Evolutionary conservation across 2,329 filamentous ascomycete genomes (phyloP).

Genomic region (Cercospora beticola): DNA sequence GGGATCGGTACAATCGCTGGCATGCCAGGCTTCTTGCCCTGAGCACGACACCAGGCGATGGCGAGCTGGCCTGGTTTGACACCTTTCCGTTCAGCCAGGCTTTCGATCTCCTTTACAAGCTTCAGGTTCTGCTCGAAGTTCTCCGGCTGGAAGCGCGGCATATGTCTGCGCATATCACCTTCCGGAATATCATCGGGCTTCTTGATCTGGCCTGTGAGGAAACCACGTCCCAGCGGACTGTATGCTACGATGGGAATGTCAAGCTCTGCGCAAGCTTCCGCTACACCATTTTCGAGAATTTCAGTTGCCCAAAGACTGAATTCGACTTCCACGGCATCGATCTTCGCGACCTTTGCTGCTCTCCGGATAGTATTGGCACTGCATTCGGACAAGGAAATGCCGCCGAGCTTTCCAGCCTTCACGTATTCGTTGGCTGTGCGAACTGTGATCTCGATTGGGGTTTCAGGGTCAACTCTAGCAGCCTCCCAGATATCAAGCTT

Average conservation of each 20-base stretch:
- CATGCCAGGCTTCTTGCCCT: slow-evolving; percentile 45
- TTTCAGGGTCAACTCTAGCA: slow-evolving; percentile 46
- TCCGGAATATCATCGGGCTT: slow-evolving; percentile 56
- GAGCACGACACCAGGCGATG: slow-evolving; percentile 50
- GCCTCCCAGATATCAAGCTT: slow-evolving; percentile 51
- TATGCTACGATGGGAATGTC: slow-evolving; percentile 71
- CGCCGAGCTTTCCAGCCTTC: slow-evolving; percentile 46
- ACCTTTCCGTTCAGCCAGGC: slow-evolving; percentile 60
- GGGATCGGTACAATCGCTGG: slow-evolving; percentile 49
- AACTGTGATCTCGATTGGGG: slow-evolving; percentile 49
- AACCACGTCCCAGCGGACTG: slow-evolving; percentile 66
- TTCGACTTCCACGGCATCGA: slow-evolving; percentile 61
- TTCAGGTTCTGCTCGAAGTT: slow-evolving; percentile 65
- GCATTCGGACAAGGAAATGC: slow-evolving; percentile 49
- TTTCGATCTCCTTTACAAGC: slow-evolving; percentile 59
- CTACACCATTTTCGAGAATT: slow-evolving; percentile 59
- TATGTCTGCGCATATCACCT: slow-evolving; percentile 46
- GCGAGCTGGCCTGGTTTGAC: slow-evolving; percentile 50
- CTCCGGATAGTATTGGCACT: slow-evolving; percentile 48
- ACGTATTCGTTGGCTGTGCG: slow-evolving; percentile 42
- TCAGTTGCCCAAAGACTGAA: slow-evolving; percentile 59
- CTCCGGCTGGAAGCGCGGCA: slow-evolving; percentile 62
- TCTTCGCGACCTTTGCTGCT: slow-evolving; percentile 54
- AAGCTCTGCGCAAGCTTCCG: slow-evolving; percentile 58
- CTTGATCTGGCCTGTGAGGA: slow-evolving; percentile 56